A percentile compares a stretch with the other conserved stretches of the same genome.
phyloP scores from a whole-genome alignment of 2,329 filamentous ascomycete species.

The Fusarium domesticum region DNA sequence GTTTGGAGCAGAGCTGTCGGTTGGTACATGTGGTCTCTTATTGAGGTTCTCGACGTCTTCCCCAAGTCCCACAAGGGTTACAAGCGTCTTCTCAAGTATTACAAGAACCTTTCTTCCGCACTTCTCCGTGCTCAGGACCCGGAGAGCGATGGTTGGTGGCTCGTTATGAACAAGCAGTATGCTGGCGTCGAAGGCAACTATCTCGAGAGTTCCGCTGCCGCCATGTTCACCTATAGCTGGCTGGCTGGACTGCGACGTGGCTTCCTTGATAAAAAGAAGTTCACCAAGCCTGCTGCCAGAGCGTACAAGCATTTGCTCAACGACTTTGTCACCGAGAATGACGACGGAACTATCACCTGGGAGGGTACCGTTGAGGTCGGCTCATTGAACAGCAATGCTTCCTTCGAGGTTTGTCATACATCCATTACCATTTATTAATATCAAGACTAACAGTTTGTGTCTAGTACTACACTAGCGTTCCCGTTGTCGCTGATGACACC shows the following conservation, averaged over 20 bases:
- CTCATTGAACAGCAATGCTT: slow-evolving; percentile 47
- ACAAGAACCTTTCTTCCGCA: slow-evolving; percentile 16
- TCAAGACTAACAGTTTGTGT: not conserved
- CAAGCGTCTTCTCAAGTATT: slow-evolving; percentile 37
- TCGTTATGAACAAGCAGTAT: slow-evolving; percentile 52
- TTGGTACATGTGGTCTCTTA: slow-evolving; percentile 52
- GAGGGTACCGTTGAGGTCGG: slow-evolving; percentile 53
- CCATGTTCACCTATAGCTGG: slow-evolving; percentile 55
- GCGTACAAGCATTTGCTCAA: slow-evolving; percentile 38
- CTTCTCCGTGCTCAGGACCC: slow-evolving; percentile 41
- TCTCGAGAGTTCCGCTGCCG: slow-evolving; percentile 57
- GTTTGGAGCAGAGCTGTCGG: slow-evolving; percentile 54
- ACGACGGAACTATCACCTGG: slow-evolving; percentile 48
- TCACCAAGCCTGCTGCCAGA: slow-evolving; percentile 20
- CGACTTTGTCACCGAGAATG: slow-evolving; percentile 44
- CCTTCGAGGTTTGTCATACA: slow-evolving; percentile 43
- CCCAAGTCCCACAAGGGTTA: slow-evolving; percentile 38
- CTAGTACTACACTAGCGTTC: slow-evolving; percentile 30
- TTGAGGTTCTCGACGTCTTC: slow-evolving; percentile 49
- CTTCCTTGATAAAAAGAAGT: slow-evolving; percentile 24
- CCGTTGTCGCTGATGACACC: slow-evolving; percentile 27
- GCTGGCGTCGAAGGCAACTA: slow-evolving; percentile 52
- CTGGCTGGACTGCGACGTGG: slow-evolving; percentile 41
- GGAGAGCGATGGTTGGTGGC: slow-evolving; percentile 52
- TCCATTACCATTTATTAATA: fast-evolving